Conservation (phyloP, 2,329 filamentous ascomycete genomes). For the Ustulina deusta region DNA sequence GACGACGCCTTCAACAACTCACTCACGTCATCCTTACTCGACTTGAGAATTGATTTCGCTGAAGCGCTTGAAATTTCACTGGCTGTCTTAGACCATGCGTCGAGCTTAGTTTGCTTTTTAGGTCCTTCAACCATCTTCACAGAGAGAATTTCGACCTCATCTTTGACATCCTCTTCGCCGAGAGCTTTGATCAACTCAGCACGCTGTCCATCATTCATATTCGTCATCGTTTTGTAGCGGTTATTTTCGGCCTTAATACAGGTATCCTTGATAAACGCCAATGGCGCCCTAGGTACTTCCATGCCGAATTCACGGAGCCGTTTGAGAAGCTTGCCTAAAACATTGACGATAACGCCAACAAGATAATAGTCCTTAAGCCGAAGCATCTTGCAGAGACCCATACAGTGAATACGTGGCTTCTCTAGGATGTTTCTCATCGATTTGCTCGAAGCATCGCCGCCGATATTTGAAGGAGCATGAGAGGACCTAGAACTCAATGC, state of each 20-base stretch:
- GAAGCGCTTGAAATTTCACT: conserved; percentile 48
- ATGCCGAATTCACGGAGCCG: conserved; percentile 83
- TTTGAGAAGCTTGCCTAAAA: conserved; percentile 85
- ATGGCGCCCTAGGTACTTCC: conserved; percentile 71
- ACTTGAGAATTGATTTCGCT: conserved; percentile 45
- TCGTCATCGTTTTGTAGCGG: conserved; percentile 75
- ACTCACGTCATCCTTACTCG: conserved; percentile 61
- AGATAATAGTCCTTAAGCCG: conserved; percentile 89
- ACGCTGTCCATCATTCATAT: conserved; percentile 83
- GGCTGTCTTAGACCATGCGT: conserved; percentile 70
- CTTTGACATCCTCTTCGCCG: conserved; percentile 67
- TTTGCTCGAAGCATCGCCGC: conserved; percentile 53
- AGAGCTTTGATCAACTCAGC: conserved; percentile 79
- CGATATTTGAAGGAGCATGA: conserved; percentile 46
- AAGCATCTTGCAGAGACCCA: conserved; percentile 87
- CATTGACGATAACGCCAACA: conserved; percentile 81
- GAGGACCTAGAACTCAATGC: conserved; percentile 62
- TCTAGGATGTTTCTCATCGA: conserved; percentile 67
- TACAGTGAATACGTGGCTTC: conserved; percentile 70
- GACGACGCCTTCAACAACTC: conserved; percentile 59
- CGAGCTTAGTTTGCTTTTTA: conserved; percentile 71
- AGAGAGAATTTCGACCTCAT: conserved; percentile 62
- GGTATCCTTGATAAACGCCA: conserved; percentile 73
- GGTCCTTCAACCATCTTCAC: conserved; percentile 53
- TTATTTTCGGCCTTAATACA: conserved; percentile 71